A percentile compares a stretch with the other conserved stretches of the same genome.
These are phyloP conservation scores for Chytriomyces confervae DNA, from an alignment of 192 early-diverging fungal genomes.

Conservation along the genomic window DNA sequence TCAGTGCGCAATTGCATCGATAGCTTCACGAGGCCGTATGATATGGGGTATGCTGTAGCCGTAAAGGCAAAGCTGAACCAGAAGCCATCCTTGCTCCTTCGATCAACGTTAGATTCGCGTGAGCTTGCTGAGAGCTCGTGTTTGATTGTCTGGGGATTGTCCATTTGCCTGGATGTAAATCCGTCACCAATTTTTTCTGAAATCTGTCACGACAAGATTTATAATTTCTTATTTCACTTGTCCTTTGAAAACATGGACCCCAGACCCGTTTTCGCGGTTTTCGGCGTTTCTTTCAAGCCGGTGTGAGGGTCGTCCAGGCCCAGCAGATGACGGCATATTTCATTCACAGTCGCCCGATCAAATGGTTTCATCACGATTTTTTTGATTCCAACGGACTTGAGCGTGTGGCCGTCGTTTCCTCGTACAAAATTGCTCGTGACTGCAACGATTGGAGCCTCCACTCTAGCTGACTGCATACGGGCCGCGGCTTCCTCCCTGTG, in stretches of 20 bases:
- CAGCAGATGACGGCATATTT: constrained; percentile 8
- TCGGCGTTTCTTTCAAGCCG: no score
- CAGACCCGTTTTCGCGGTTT: no score
- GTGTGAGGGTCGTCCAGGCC: background rate
- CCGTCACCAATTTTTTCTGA: no score
- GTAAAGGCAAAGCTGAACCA: background rate
- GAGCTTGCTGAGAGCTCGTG: no score
- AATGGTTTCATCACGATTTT: constrained; percentile 37
- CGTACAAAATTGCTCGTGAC: constrained; percentile 36
- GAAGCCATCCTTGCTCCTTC: background rate
- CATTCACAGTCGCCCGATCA: constrained; percentile 2
- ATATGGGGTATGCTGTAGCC: background rate
- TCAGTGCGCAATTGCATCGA: background rate
- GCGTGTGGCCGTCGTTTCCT: constrained; percentile 5
- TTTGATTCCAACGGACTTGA: constrained; percentile 28
- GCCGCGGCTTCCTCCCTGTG: constrained; percentile 36
- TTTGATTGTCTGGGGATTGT: no score
- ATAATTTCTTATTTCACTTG: no score
- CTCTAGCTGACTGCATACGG: constrained; percentile 25
- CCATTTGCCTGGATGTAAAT: no score
- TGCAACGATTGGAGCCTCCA: constrained; percentile 38
- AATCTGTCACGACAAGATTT: no score
- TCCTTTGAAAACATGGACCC: no score
- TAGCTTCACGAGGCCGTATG: background rate
- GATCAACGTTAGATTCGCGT: no score